Percentiles rank a stretch among this genome's conserved stretches.
phyloP scores from a whole-genome alignment of 257 asterid species.

The Orobanche coerulescens region DNA sequence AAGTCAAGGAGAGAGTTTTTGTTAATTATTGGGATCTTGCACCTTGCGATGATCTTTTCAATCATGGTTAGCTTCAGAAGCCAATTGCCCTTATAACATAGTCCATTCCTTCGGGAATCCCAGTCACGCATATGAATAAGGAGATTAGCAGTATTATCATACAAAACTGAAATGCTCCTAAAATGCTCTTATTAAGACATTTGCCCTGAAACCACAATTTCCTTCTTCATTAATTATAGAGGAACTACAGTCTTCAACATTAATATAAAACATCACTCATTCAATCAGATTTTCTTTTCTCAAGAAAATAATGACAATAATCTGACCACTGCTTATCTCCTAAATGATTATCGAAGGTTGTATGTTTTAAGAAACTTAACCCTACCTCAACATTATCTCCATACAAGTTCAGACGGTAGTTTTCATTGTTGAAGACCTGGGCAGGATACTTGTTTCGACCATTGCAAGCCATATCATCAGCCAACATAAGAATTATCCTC shows the following conservation, averaged over 20 bases:
- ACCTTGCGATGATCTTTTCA: no score
- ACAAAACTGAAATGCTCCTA: no score
- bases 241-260: neutral
- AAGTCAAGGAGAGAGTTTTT: no score
- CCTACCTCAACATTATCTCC: slow-evolving; percentile 97
- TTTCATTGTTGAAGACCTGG: slow-evolving; percentile 94
- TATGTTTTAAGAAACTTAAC: neutral
- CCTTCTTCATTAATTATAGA: neutral
- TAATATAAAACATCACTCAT: slow-evolving; percentile 7
- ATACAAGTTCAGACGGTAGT: slow-evolving; percentile 82
- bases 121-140: neutral
- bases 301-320: neutral
- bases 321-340: neutral
- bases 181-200: neutral
- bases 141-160: neutral
- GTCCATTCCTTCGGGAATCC: neutral
- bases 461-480: slow-evolving; percentile 99
- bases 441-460: slow-evolving; percentile 95
- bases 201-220: neutral
- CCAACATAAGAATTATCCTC: slow-evolving; percentile 94
- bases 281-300: slow-evolving; percentile 1
- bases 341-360: neutral
- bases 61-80: no score
- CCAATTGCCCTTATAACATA: neutral
- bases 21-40: no score